Base-by-base conservation (phyloP, 108 stramenopile genomes). In the Cyclotella sp. region DNA sequence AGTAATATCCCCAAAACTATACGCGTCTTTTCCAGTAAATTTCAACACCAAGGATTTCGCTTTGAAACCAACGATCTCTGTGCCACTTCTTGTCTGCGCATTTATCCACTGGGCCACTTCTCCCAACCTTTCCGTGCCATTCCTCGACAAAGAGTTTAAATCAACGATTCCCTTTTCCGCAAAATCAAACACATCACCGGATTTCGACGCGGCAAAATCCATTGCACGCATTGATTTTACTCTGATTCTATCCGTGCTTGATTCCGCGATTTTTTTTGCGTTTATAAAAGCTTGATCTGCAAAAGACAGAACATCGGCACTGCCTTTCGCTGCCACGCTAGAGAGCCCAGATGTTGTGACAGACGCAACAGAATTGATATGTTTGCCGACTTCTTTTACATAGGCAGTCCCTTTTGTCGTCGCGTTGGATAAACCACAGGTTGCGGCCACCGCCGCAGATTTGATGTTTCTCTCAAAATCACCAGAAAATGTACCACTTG, bases 71-170 rank as follows among this genome's bases (percentile, higher is more conserved):
- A 77, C 69, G 24, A 65, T 53, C 12, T 72, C 52, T 8, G 75
- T 62, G 41, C 79, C 79, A 72, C 41, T 55, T 57, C 70, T 81
- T 27, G 79, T 69, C 29, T 81, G 79, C 5, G 68, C 46, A 27
- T 81, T 75, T 10, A 81, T 81, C 79, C 79, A 81, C 41, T 43
- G 53, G 1, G 70, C 75, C 22, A 81, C 75, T 27, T 76, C 70
- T 29, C 67, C 67, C 24, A 53, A 27, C 60, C 34, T 30, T 39
- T 61, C 60, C 7, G 60, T 61, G 12, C 60, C 30, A 39, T 61
- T 39, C 12, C 19, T 61, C 13, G 60, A 39, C 30, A 61, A 12
- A 1, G 60, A 39, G 1, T 61, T 29, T 39, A 61, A 9, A 0
- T 39, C 60, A 39, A 15, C 5, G 11, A 61, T 61, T 39, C 60